Percentiles rank a stretch among this genome's conserved stretches.
Evolutionary conservation across 2,329 filamentous ascomycete genomes (phyloP).

Genomic region (Sclerotinia minor): DNA sequence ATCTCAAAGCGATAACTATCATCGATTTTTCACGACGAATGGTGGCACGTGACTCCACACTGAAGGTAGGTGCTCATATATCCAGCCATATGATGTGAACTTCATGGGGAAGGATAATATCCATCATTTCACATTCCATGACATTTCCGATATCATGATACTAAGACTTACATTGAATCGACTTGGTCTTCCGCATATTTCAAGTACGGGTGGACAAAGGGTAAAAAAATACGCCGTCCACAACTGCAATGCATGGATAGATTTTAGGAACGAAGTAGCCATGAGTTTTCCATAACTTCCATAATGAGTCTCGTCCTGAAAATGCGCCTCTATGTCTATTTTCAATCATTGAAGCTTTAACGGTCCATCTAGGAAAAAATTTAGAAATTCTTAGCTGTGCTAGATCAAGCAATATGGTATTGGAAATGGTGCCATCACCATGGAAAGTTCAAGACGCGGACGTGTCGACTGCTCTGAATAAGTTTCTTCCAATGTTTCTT

Average conservation of each 20-base stretch:
- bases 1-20: too few species aligned
- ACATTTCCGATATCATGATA: constrained; percentile 7
- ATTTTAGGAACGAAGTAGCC: background rate
- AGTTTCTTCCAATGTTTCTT: background rate
- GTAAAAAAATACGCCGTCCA: background rate
- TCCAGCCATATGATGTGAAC: constrained; percentile 21
- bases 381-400: background rate
- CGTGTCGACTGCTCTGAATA: too few species aligned
- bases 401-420: constrained; percentile 29
- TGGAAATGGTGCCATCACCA: constrained; percentile 30
- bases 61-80: constrained; percentile 28
- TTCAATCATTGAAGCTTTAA: constrained; percentile 24
- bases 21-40: too few species aligned
- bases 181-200: background rate
- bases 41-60: too few species aligned
- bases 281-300: constrained; percentile 7
- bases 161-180: background rate
- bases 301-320: background rate
- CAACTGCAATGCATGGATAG: constrained; percentile 19
- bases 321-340: background rate
- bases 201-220: too few species aligned
- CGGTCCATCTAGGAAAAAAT: constrained; percentile 27
- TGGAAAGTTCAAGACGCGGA: constrained; percentile 2
- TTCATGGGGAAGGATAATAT: constrained; percentile 13
- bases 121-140: constrained; percentile 2